These are phyloP conservation scores for Daldinia childiae DNA, from an alignment of 495 filamentous ascomycete species.

Conservation along the genomic window DNA sequence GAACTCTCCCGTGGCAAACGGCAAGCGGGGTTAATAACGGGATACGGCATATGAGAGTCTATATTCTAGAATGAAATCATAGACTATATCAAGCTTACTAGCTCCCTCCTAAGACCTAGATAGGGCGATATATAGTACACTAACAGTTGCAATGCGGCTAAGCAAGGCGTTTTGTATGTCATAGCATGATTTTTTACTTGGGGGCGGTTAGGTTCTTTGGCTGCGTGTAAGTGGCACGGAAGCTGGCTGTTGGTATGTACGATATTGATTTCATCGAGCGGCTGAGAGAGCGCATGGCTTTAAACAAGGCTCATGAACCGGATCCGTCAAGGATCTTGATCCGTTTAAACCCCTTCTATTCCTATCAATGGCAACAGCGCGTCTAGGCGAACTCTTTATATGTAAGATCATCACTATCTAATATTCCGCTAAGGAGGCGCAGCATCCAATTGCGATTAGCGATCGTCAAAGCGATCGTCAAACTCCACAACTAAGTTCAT, in stretches of 20 bases:
- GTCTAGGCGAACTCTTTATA: neutral
- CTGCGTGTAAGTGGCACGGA: neutral
- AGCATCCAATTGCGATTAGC: neutral
- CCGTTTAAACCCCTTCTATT: neutral
- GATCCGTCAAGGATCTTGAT: neutral
- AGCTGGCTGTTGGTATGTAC: neutral
- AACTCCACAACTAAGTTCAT: conserved; percentile 1
- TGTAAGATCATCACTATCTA: neutral
- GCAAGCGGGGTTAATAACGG: neutral
- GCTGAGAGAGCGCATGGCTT: neutral
- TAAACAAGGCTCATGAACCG: neutral
- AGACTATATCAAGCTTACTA: neutral
- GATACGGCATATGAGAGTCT: neutral
- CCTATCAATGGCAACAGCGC: neutral
- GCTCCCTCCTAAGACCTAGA: too few species aligned
- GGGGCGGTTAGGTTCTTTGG: neutral
- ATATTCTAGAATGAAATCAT: neutral
- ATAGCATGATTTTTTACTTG: neutral
- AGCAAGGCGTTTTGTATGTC: conserved; percentile 1
- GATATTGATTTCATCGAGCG: neutral
- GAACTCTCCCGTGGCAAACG: neutral
- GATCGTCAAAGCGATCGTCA: neutral
- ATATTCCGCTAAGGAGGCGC: neutral
- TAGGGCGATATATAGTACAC: too few species aligned
- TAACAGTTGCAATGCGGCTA: neutral